phyloP scores from a whole-genome alignment of 495 filamentous ascomycete species.

The Chaetomium cochliodes region DNA sequence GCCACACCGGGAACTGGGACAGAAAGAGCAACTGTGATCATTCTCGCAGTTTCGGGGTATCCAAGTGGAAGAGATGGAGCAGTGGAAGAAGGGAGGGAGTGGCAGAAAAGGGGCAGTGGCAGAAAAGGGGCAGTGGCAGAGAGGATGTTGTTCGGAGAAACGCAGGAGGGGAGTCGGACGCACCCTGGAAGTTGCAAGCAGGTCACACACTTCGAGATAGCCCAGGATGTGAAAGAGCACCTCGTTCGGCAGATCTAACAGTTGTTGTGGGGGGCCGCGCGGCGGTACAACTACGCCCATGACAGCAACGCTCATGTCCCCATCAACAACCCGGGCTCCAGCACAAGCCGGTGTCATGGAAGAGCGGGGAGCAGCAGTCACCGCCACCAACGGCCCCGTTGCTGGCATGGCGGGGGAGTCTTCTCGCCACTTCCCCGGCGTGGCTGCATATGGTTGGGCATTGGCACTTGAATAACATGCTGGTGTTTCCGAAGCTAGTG shows the following conservation, averaged over 20 bases:
- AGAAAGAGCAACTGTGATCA: no score
- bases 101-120: not conserved
- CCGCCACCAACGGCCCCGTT: not conserved
- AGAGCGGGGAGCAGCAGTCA: not conserved
- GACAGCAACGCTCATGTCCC: not conserved
- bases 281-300: not conserved
- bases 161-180: slow-evolving; percentile 27
- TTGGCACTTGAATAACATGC: not conserved
- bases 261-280: slow-evolving; percentile 1
- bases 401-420: slow-evolving; percentile 1
- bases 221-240: slow-evolving; percentile 54
- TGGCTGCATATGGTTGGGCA: slow-evolving; percentile 18
- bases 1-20: no score
- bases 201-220: slow-evolving; percentile 58
- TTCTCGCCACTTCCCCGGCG: slow-evolving; percentile 17
- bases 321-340: not conserved
- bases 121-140: not conserved
- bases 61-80: no score
- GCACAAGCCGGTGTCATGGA: not conserved
- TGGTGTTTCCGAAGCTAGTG: not conserved
- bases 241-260: slow-evolving; percentile 52
- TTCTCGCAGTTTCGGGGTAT: no score
- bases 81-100: no score
- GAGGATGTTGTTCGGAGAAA: not conserved
- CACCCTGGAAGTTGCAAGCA: slow-evolving; percentile 56